phyloP scores from a whole-genome alignment of 2,329 filamentous ascomycete genomes.

The Colletotrichum musicola region DNA sequence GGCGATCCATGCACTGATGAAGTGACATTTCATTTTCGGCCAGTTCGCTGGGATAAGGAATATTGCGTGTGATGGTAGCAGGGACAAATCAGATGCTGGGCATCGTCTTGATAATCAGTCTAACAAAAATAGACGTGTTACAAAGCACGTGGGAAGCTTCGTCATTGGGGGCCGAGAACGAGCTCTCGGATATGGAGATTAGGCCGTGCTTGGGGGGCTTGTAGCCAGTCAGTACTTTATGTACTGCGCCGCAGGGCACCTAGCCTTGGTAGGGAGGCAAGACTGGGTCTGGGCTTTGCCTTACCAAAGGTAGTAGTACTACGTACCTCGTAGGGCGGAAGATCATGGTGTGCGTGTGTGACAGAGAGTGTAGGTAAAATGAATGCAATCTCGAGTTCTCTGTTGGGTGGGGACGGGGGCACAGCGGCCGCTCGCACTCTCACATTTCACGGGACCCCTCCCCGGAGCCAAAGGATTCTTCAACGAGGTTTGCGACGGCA shows the following conservation, averaged over 20 bases:
- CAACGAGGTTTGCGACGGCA: not conserved
- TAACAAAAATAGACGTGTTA: slow-evolving; percentile 37
- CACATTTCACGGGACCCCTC: no score
- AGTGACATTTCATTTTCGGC: not conserved
- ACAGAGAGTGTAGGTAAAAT: not conserved
- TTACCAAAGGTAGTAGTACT: no score
- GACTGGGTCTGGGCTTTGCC: not conserved
- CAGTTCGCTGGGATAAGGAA: not conserved
- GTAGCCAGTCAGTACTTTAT: slow-evolving; percentile 4
- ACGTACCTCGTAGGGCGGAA: not conserved
- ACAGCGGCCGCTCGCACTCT: not conserved
- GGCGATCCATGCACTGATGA: not conserved
- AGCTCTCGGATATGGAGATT: not conserved
- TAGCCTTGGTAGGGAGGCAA: not conserved
- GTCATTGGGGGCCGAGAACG: slow-evolving; percentile 36
- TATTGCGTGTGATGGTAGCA: slow-evolving; percentile 3
- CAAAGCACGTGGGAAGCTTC: slow-evolving; percentile 37
- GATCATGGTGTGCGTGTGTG: not conserved
- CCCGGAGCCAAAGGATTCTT: not conserved
- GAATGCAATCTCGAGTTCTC: not conserved
- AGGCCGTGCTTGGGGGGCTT: no score
- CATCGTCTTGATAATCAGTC: slow-evolving; percentile 32
- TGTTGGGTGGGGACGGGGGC: no score
- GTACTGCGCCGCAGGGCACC: slow-evolving; percentile 7
- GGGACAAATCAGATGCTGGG: slow-evolving; percentile 10